A percentile compares a stretch with the other conserved stretches of the same genome.
Evolutionary conservation across 768 basidiomycete species (phyloP).

Genomic region (Austroboletus festivus): DNA sequence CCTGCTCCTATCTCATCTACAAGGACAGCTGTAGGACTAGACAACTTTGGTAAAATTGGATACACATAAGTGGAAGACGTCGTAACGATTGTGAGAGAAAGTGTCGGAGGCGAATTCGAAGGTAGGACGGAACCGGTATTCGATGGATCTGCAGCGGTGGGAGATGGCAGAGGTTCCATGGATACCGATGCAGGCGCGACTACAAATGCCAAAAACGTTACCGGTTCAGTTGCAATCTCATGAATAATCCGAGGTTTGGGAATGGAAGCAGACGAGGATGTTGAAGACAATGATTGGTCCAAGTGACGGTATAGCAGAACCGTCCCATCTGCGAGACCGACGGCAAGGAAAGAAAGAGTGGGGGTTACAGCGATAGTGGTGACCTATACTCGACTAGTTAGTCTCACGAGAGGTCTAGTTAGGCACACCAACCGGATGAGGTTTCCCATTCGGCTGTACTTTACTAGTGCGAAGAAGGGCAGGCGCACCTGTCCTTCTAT

Average conservation of each 20-base stretch:
- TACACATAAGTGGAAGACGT: constrained; percentile 77
- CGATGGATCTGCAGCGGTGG: constrained; percentile 18
- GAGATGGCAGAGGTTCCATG: constrained; percentile 19
- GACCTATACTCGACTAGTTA: constrained; percentile 41
- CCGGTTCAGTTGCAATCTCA: constrained; percentile 82
- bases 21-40: constrained; percentile 59
- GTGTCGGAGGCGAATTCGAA: constrained; percentile 33
- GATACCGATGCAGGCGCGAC: constrained; percentile 29
- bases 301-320: constrained; percentile 90
- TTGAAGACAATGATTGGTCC: constrained; percentile 79
- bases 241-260: constrained; percentile 85
- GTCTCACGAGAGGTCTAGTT: background rate
- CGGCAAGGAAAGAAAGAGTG: constrained; percentile 77
- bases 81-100: constrained; percentile 84
- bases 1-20: constrained; percentile 87
- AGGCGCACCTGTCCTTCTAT: constrained; percentile 63
- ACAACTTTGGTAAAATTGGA: constrained; percentile 68
- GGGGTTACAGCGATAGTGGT: constrained; percentile 77
- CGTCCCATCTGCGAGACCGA: constrained; percentile 93
- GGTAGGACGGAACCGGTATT: background rate
- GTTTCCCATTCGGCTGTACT: constrained; percentile 69
- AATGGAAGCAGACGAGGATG: constrained; percentile 64
- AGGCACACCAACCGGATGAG: constrained; percentile 88
- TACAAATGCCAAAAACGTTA: constrained; percentile 89
- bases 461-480: constrained; percentile 70